Evolutionary conservation across 2,329 filamentous ascomycete species (phyloP), one percentile per base, ranked within the genome.

Genomic region (Scleromitrula shiraiana): DNA sequence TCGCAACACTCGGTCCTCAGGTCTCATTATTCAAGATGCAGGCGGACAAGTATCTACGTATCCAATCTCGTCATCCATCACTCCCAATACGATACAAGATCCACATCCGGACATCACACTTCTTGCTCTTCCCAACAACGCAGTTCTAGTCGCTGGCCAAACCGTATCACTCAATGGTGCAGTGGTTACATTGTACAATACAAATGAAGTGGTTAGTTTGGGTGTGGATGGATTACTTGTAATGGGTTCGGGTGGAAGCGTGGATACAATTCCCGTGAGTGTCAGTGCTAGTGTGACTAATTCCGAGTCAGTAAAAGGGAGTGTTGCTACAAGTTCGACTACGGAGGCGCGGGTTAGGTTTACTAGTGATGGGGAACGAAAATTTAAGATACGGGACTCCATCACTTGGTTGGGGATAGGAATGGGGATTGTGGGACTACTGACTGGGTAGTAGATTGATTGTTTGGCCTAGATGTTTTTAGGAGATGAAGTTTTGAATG

Each of bases 21-120:
- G 50, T 4, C 22, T 57, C 0, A 26, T 57, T 4, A 17, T 57
- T 4, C 46, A 56, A 30, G 51, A 50, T 38, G 38, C 53, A 6
- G 42, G 49, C n/a, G 51, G 54, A 4, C 10, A 15, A 5, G 45
- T 47, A 6, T 50, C 50, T 14, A 42, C 50, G 4, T 49, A 39
- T 22, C 33, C 49, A 10, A 20, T 53, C 19, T 42, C 52, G 26
- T 29, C 42, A 8, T 12, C 43, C 22, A 20, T 22, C 32, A 12
- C 30, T 5, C 36, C 19, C 22, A 23, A 17, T 5, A 24, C 2
- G 10, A 23, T 19, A 14, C 8, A 14, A 40, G 32, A 2, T 41
- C 40, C 12, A 40, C 33, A 8, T 19, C 40, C 17, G 20, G 42
- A 29, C 43, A 20, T 6, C 45, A 44, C 4, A 20, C 43, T 41